These are phyloP conservation scores for Fusarium nygamai DNA, from an alignment of 2,329 filamentous ascomycete genomes.

Conservation along the genomic window DNA sequence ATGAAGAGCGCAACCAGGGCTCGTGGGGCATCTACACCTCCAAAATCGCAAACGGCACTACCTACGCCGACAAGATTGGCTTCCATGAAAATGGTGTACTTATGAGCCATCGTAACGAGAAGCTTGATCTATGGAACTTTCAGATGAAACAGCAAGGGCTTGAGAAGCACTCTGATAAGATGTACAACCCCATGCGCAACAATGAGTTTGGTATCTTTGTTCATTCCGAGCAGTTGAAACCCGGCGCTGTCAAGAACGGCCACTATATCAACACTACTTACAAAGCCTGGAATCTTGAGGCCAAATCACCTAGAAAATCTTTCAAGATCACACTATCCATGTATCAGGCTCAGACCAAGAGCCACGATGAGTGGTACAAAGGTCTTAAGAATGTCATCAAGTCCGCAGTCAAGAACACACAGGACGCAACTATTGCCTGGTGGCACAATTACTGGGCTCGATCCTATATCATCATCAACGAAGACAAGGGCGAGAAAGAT, in stretches of 20 bases:
- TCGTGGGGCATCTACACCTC: slow-evolving; percentile 10
- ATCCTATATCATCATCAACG: slow-evolving; percentile 8
- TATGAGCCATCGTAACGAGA: slow-evolving; percentile 2
- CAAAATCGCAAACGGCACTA: slow-evolving; percentile 8
- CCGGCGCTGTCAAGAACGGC: neutral
- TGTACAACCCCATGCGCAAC: slow-evolving; percentile 7
- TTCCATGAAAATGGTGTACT: slow-evolving; percentile 3
- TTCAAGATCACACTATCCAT: neutral
- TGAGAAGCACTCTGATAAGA: neutral
- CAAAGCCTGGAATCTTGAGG: neutral
- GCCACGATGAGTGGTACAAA: slow-evolving; percentile 1
- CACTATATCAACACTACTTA: slow-evolving; percentile 11
- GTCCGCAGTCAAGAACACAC: neutral
- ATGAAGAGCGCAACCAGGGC: slow-evolving; percentile 3
- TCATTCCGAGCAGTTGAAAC: slow-evolving; percentile 1
- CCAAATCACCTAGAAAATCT: neutral
- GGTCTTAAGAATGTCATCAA: neutral
- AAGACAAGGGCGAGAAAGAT: neutral
- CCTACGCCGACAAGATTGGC: neutral
- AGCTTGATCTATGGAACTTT: neutral
- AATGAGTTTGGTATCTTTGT: slow-evolving; percentile 12
- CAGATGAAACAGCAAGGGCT: neutral
- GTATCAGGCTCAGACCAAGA: neutral
- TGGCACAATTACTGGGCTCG: slow-evolving; percentile 1
- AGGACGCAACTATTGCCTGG: neutral